These are phyloP conservation scores for Calonectria multiphialidica DNA, from an alignment of 2,329 filamentous ascomycete genomes.

Conservation along the genomic window DNA sequence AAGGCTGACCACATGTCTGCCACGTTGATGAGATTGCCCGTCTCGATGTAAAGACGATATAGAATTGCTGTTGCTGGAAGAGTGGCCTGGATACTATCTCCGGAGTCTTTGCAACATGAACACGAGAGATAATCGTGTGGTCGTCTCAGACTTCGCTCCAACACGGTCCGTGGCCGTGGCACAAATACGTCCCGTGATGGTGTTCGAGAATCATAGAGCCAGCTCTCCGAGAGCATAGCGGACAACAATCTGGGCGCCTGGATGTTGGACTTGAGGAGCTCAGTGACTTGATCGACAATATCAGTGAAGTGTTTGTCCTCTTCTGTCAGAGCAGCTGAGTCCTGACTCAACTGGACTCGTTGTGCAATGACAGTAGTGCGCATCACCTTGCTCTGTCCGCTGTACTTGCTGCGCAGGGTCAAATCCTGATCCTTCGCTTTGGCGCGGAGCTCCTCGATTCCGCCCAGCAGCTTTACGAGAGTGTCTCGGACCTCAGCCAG, in stretches of 20 bases:
- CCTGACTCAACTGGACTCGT: slow-evolving; percentile 82
- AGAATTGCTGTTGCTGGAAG: slow-evolving; percentile 79
- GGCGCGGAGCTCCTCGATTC: slow-evolving; percentile 60
- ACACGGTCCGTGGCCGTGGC: slow-evolving; percentile 75
- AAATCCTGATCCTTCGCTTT: slow-evolving; percentile 59
- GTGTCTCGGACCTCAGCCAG: slow-evolving; percentile 46
- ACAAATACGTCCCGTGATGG: slow-evolving; percentile 82
- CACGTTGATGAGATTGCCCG: slow-evolving; percentile 81
- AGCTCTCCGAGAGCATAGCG: slow-evolving; percentile 76
- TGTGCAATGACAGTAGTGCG: slow-evolving; percentile 85
- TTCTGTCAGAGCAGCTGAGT: slow-evolving; percentile 77
- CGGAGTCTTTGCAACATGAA: slow-evolving; percentile 70
- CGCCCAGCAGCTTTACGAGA: slow-evolving; percentile 56
- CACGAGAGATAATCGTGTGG: slow-evolving; percentile 85
- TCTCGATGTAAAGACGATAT: slow-evolving; percentile 84
- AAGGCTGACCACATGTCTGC: slow-evolving; percentile 86
- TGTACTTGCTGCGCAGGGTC: slow-evolving; percentile 79
- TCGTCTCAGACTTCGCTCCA: slow-evolving; percentile 78
- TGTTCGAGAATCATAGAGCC: slow-evolving; percentile 79
- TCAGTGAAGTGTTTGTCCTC: slow-evolving; percentile 79
- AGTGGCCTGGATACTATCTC: slow-evolving; percentile 66
- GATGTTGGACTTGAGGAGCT: slow-evolving; percentile 42
- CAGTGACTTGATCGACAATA: slow-evolving; percentile 65
- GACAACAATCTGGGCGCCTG: slow-evolving; percentile 47
- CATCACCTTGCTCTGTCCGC: slow-evolving; percentile 76